phyloP scores from a whole-genome alignment of 2,329 filamentous ascomycete species.

The Hymenoscyphus repandus region DNA sequence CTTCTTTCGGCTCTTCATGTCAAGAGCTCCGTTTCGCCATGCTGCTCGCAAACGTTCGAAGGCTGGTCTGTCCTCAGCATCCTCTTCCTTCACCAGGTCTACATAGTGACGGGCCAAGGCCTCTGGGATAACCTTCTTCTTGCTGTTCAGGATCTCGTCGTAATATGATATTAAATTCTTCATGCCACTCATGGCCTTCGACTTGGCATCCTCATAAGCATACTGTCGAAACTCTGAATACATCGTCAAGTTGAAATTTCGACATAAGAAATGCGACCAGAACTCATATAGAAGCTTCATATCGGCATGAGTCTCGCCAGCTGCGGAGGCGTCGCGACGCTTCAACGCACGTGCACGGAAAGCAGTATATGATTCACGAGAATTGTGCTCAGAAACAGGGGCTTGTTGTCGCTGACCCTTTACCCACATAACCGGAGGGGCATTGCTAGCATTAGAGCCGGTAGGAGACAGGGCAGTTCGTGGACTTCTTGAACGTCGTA shows the following conservation, averaged over 20 bases:
- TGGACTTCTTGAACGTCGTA: conserved; percentile 25
- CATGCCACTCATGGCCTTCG: conserved; percentile 50
- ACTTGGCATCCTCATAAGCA: conserved; percentile 59
- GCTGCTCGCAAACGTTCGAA: conserved; percentile 47
- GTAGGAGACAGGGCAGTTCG: conserved; percentile 22
- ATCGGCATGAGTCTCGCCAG: conserved; percentile 43
- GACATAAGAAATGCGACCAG: conserved; percentile 68
- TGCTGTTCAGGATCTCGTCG: conserved; percentile 48
- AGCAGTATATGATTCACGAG: conserved; percentile 32
- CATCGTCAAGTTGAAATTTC: conserved; percentile 70
- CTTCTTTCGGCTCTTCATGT: conserved; percentile 51
- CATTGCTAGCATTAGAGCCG: conserved; percentile 19
- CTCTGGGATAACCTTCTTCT: conserved; percentile 43
- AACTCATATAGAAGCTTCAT: conserved; percentile 68
- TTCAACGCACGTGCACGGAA: conserved; percentile 38
- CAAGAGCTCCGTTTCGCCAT: conserved; percentile 48
- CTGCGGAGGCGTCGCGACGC: conserved; percentile 31
- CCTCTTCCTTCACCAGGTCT: conserved; percentile 46
- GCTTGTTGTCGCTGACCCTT: conserved; percentile 31
- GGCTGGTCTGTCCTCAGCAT: conserved; percentile 36
- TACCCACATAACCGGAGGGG: conserved; percentile 34
- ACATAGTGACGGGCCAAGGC: conserved; percentile 50
- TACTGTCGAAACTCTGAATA: conserved; percentile 68
- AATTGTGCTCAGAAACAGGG: conserved; percentile 31
- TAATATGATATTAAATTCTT: conserved; percentile 62